Percentiles rank a stretch among this genome's conserved stretches.
phyloP scores from a whole-genome alignment of 108 stramenopile genomes.

The Mayamaea pseudoterrestris region DNA sequence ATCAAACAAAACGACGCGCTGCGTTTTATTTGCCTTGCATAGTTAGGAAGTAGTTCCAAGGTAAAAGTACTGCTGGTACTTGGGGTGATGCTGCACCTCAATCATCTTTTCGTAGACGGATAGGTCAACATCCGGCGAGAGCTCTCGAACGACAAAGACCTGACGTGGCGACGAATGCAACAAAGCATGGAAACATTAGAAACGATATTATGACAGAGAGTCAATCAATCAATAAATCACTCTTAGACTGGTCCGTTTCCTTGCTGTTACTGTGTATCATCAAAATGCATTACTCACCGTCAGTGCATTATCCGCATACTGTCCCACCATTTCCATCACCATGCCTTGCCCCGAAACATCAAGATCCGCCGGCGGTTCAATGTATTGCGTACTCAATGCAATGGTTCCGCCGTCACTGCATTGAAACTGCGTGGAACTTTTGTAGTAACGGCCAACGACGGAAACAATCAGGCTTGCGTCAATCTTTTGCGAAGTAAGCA shows the following conservation, averaged over 20 bases:
- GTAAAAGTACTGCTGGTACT: constrained; percentile 37
- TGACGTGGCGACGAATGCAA: no score
- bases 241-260: no score
- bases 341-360: neutral
- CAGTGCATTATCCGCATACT: no score
- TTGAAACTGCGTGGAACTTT: neutral
- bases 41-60: no score
- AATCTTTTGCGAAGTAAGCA: constrained; percentile 38
- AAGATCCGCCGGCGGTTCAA: constrained; percentile 5
- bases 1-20: no score
- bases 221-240: no score
- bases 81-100: constrained; percentile 21
- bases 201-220: no score
- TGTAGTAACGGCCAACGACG: constrained; percentile 21
- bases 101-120: constrained; percentile 41
- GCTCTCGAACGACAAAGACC: constrained; percentile 36
- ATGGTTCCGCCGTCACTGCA: constrained; percentile 3
- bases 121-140: constrained; percentile 34
- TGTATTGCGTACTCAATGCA: neutral
- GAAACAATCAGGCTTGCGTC: constrained; percentile 29
- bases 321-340: constrained; percentile 27
- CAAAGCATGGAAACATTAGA: no score
- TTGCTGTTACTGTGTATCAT: no score
- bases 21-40: no score
- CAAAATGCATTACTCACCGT: no score